phyloP scores from a whole-genome alignment of 2,329 filamentous ascomycete species.

The Paracorniculantispora psalliotae region DNA sequence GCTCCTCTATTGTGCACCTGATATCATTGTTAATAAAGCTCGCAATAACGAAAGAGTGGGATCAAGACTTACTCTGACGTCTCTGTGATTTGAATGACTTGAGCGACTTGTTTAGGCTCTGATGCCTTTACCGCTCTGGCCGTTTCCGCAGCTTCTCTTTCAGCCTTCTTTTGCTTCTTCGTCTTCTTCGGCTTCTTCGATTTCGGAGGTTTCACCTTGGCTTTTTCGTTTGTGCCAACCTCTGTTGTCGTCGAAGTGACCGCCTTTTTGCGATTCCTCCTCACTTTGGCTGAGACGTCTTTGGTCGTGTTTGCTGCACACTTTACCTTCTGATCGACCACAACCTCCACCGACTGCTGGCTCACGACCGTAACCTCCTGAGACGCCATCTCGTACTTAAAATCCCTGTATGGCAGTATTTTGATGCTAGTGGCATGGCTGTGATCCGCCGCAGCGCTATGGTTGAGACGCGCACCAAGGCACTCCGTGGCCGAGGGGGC shows the following conservation, averaged over 20 bases:
- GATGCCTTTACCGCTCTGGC: neutral
- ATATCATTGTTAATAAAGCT: neutral
- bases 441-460: neutral
- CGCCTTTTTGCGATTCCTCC: neutral
- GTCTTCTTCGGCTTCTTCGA: neutral
- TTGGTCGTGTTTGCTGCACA: neutral
- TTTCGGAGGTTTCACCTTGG: neutral
- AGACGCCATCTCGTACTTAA: neutral
- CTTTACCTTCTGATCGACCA: neutral
- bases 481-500: neutral
- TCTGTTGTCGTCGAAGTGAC: neutral
- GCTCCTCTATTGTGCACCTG: neutral
- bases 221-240: neutral
- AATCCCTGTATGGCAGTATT: neutral
- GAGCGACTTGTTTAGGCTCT: neutral
- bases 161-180: neutral
- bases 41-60: neutral
- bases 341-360: neutral
- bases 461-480: neutral
- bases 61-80: neutral
- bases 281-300: neutral
- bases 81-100: neutral
- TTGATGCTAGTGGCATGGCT: neutral
- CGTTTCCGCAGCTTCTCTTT: neutral
- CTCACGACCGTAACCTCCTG: neutral